Conservation (phyloP, 257 asterid species). For the Rauvolfia tetraphylla region DNA sequence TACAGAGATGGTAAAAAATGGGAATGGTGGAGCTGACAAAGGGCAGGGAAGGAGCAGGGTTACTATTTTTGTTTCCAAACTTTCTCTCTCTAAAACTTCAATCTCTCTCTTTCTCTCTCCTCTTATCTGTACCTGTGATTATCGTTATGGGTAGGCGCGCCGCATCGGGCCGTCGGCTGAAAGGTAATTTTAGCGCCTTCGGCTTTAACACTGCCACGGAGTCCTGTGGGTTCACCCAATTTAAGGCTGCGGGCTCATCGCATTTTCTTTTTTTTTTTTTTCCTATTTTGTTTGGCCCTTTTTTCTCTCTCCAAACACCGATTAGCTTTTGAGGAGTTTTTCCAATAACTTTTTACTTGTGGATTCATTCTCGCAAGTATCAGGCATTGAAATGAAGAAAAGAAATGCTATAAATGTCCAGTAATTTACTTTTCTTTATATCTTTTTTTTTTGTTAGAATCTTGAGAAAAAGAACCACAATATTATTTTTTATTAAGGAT, state of each 20-base stretch:
- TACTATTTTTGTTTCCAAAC: not conserved
- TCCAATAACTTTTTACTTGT: too few relatives aligned
- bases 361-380: too few relatives aligned
- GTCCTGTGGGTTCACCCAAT: not conserved
- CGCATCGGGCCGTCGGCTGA: slow-evolving; percentile 9
- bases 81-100: not conserved
- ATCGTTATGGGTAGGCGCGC: not conserved
- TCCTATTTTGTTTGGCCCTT: too few relatives aligned
- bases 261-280: too few relatives aligned
- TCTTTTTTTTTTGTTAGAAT: too few relatives aligned
- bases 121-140: not conserved
- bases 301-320: too few relatives aligned
- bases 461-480: too few relatives aligned
- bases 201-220: not conserved
- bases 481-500: too few relatives aligned
- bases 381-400: too few relatives aligned
- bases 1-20: not conserved
- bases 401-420: too few relatives aligned
- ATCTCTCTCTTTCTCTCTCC: not conserved
- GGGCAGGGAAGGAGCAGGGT: not conserved
- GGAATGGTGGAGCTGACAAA: not conserved
- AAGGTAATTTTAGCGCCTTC: not conserved
- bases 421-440: too few relatives aligned
- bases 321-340: too few relatives aligned
- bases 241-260: not conserved